phyloP scores from a whole-genome alignment of 768 basidiomycete genomes.

The Xerocomus potaroensis region DNA sequence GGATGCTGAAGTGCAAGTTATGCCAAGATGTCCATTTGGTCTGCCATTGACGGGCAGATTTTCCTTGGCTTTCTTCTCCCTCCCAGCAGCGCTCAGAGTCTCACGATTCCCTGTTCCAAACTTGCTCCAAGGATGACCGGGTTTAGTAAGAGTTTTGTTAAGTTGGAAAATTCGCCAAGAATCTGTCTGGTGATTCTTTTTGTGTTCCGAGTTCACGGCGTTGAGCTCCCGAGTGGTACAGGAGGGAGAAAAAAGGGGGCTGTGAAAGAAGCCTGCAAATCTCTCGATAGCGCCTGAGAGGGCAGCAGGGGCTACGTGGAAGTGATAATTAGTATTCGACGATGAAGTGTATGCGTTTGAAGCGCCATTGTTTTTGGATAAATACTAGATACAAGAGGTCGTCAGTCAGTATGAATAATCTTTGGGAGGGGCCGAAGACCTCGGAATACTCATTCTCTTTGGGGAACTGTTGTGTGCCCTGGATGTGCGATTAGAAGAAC shows the following conservation, averaged over 20 bases:
- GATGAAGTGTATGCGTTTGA: constrained; percentile 95
- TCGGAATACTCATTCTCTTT: constrained; percentile 94
- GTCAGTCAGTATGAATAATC: not conserved
- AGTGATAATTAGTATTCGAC: constrained; percentile 88
- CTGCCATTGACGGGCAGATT: constrained; percentile 29
- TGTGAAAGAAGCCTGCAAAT: constrained; percentile 85
- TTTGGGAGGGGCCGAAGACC: constrained; percentile 34
- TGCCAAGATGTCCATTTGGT: constrained; percentile 22
- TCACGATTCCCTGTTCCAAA: constrained; percentile 87
- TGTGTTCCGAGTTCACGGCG: constrained; percentile 96
- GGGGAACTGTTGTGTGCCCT: constrained; percentile 84
- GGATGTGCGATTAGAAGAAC: constrained; percentile 1
- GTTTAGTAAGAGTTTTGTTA: constrained; percentile 78
- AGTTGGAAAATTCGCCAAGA: constrained; percentile 94
- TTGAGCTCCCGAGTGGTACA: constrained; percentile 89
- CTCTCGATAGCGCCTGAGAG: constrained; percentile 69
- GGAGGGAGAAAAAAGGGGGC: constrained; percentile 82
- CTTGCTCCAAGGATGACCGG: constrained; percentile 83
- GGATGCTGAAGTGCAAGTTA: constrained; percentile 24
- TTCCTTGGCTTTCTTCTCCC: constrained; percentile 48
- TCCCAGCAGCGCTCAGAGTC: constrained; percentile 63
- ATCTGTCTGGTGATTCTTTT: constrained; percentile 90
- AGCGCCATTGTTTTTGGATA: constrained; percentile 77
- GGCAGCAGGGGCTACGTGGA: constrained; percentile 61
- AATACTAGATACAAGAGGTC: constrained; percentile 42